Evolutionary conservation across 2,329 filamentous ascomycete species (phyloP), one percentile per base, ranked within the genome.

Genomic region (Lecanicillium sp.): DNA sequence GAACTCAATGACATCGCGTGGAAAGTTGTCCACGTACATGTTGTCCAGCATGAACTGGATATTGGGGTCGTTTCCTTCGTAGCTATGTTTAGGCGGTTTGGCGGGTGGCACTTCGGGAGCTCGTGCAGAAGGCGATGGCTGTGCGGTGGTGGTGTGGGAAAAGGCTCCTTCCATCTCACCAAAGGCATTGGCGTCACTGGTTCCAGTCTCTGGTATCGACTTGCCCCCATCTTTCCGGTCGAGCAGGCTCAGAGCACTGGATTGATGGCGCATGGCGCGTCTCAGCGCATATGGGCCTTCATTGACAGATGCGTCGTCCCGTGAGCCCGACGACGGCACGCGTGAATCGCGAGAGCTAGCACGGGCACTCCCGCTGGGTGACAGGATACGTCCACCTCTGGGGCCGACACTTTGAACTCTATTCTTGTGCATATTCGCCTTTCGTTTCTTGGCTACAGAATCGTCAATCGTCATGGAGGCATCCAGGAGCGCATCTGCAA

Each of bases 401-500:
- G 63, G 60, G 0, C 65, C 66, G 19, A 63, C 56, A 46, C 66
- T 67, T 29, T 68, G 59, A 44, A 67, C 60, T 21, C 74, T 68
- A 21, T 71, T 67, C 49, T 67, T 71, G 54, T 78, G 76, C 11
- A 57, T 69, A 52, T 79, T 78, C n/a, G 72, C 71, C 24, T 73
- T 71, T 45, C 72, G 72, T 54, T 73, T 73, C 60, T 73, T 76
- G 2, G 78, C 69, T 7, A 78, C 66, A 1, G 81, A 72, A 54
- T 86, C 83, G 58, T 91, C 86, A 53, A 93, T 89, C 1, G 86
- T 90, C 69, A 88, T 90, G 1, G 90, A 94, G 6, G 93, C 93
- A 65, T 97, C 93, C 24, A 95, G 73, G 14, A 97, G 72, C 5
- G 93, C 93, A 66, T 97, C 91, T 3, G 87, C 82, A 55, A 97